Conservation (phyloP, 202 grass and related monocot genomes). For the Cymbopogon flexuosus region DNA sequence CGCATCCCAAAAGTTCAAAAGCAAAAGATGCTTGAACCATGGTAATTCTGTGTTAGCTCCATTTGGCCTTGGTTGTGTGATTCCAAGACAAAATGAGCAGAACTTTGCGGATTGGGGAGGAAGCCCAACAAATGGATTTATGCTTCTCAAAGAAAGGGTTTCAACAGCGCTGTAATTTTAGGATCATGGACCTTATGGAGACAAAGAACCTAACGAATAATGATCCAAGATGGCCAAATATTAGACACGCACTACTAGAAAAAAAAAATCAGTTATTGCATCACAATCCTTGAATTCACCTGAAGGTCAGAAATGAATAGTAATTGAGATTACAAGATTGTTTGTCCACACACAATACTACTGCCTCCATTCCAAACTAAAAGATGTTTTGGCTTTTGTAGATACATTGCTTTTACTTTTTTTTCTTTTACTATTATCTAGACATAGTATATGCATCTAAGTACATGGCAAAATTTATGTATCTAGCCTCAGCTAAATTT, state of each 20-base stretch:
- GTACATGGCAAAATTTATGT: background rate
- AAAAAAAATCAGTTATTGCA: background rate
- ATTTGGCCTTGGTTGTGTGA: no score
- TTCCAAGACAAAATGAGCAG: no score
- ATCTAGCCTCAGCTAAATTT: background rate
- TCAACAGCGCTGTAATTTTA: background rate
- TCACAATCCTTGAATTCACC: background rate
- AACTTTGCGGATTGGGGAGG: no score
- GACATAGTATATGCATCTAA: background rate
- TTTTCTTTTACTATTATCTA: background rate
- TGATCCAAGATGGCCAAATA: background rate
- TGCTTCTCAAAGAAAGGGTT: background rate
- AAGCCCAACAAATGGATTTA: background rate
- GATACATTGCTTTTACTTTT: background rate
- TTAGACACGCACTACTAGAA: background rate
- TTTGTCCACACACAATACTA: background rate
- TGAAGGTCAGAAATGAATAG: background rate
- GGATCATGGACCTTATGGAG: background rate
- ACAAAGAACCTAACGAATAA: background rate
- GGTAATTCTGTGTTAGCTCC: no score
- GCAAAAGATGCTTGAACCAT: no score
- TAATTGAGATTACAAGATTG: background rate
- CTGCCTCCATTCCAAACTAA: no score
- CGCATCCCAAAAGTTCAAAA: background rate
- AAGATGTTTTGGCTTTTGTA: no score